Conservation (phyloP, 2,329 filamentous ascomycete genomes). For the Alternaria metachromatica region DNA sequence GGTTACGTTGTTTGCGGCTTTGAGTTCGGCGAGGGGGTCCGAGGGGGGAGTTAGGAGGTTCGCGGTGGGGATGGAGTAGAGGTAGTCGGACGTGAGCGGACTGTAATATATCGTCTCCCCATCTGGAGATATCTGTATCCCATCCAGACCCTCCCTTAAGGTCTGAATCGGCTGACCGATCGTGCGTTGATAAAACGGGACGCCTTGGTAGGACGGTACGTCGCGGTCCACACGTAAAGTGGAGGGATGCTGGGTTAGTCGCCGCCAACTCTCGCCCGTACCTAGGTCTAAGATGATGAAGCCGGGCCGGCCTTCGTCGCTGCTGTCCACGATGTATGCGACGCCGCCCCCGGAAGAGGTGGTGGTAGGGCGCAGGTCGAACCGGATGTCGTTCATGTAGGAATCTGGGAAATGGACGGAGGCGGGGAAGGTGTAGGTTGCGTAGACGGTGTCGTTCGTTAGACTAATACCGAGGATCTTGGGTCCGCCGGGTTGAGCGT, state of each 20-base stretch:
- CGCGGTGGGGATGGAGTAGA: slow-evolving; percentile 55
- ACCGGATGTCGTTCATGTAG: slow-evolving; percentile 61
- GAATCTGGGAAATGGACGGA: slow-evolving; percentile 54
- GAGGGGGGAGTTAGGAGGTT: slow-evolving; percentile 48
- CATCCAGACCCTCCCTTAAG: slow-evolving; percentile 56
- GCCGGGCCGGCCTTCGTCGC: slow-evolving; percentile 54
- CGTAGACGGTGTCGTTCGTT: slow-evolving; percentile 53
- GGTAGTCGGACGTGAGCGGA: slow-evolving; percentile 50
- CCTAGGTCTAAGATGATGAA: slow-evolving; percentile 59
- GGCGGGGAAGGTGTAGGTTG: slow-evolving; percentile 57
- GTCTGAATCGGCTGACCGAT: slow-evolving; percentile 43
- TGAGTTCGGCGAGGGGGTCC: slow-evolving; percentile 52
- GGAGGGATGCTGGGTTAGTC: slow-evolving; percentile 52
- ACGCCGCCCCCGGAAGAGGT: slow-evolving; percentile 54
- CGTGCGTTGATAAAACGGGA: slow-evolving; percentile 51
- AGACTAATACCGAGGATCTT: slow-evolving; percentile 60
- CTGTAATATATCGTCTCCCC: slow-evolving; percentile 56
- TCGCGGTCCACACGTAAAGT: slow-evolving; percentile 49
- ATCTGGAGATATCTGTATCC: slow-evolving; percentile 57
- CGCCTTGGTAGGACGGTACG: slow-evolving; percentile 54
- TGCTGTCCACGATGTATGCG: slow-evolving; percentile 61
- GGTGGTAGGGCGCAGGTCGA: slow-evolving; percentile 54
- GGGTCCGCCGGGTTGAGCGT: slow-evolving; percentile 52
- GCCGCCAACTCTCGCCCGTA: slow-evolving; percentile 57
- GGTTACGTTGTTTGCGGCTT: slow-evolving; percentile 56